Percentiles rank a stretch among this genome's conserved stretches.
Evolutionary conservation across 192 early-diverging fungal species (phyloP).

Genomic region (Coemansia sp.): DNA sequence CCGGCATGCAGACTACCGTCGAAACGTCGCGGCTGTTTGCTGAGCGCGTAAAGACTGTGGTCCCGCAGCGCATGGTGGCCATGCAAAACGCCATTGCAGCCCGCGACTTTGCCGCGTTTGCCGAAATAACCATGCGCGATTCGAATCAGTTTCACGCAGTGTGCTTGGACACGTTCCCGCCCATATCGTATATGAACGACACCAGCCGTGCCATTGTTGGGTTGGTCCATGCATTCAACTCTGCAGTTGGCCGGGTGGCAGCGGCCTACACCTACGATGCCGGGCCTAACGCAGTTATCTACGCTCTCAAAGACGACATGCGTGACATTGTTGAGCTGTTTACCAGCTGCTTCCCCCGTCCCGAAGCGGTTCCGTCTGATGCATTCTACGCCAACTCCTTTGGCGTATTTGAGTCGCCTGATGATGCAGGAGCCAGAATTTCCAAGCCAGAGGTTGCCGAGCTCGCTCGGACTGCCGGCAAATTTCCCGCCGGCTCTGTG

Average conservation of each 20-base stretch:
- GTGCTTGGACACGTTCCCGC: constrained; percentile 97
- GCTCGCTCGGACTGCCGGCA: constrained; percentile 34
- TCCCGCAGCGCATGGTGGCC: constrained; percentile 82
- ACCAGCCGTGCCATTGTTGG: constrained; percentile 83
- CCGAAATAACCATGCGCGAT: constrained; percentile 94
- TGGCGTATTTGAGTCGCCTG: constrained; percentile 52
- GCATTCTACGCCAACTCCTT: constrained; percentile 64
- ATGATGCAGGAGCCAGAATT: constrained; percentile 48
- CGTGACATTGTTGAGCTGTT: constrained; percentile 81
- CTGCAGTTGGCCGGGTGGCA: constrained; percentile 52
- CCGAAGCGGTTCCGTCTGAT: constrained; percentile 19
- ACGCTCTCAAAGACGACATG: constrained; percentile 77
- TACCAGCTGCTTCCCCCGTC: constrained; percentile 79
- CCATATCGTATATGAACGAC: constrained; percentile 98
- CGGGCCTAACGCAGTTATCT: constrained; percentile 98
- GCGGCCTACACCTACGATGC: constrained; percentile 99
- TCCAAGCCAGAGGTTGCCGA: constrained; percentile 14
- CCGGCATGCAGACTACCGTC: constrained; percentile 97
- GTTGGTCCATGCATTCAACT: constrained; percentile 85
- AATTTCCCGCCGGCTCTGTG: constrained; percentile 67
- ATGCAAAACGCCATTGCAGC: constrained; percentile 84
- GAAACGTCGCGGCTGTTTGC: constrained; percentile 84
- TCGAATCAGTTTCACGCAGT: constrained; percentile 99
- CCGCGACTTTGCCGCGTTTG: constrained; percentile 88
- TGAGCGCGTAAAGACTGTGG: constrained; percentile 80